Base-by-base conservation (phyloP, 1,284 basidiomycete species). In the Cryptococcus neoformans region DNA sequence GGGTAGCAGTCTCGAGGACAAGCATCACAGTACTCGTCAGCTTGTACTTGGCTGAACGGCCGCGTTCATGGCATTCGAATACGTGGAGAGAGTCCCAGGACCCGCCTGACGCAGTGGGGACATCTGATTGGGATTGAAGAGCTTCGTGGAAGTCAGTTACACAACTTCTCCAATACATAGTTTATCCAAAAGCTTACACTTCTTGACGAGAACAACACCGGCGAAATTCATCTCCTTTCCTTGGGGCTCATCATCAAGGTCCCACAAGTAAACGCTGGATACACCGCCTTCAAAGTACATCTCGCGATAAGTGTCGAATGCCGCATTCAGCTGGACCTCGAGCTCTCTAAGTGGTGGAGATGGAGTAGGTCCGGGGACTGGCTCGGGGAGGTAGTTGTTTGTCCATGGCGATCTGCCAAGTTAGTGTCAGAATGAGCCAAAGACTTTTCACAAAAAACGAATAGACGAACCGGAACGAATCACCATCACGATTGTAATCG, bases 21-120 rank as follows among this genome's bases (percentile, higher is more conserved):
- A 99, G 85, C 90, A 99, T 97, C 62, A 99, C 85, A 2, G 96
- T 99, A 42, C 90, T 93, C 0, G 95, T 99, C 57, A 99, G 83
- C 80, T 98, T 98, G 81, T 99, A 99, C 71, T 91, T 90, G 3
- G 95, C 92, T 66, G 88, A 87, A 47, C 93, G 83, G 6, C 92
- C 92, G 49, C 92, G 85, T 74, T 97, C 93, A 35, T 84, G 83
- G 3, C 89, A 86, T 76, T 99, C 96, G 69, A 99, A 98, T 46
- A 99, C 95, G 75, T 99, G 96, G 59, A 99, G 91, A 4, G 93
- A 96, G 76, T 99, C 94, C 96, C 96, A 99, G 44, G 90, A 87
- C 1, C 72, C 72, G 2, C 56, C 50, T 10, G 65, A 60, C 1
- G 53, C 48, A 28, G 60, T 56, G 11, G 61, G 53, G 14, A 41